These are phyloP conservation scores for Nepenthes gracilis DNA, from an alignment of 148 eudicot species.

Conservation along the genomic window DNA sequence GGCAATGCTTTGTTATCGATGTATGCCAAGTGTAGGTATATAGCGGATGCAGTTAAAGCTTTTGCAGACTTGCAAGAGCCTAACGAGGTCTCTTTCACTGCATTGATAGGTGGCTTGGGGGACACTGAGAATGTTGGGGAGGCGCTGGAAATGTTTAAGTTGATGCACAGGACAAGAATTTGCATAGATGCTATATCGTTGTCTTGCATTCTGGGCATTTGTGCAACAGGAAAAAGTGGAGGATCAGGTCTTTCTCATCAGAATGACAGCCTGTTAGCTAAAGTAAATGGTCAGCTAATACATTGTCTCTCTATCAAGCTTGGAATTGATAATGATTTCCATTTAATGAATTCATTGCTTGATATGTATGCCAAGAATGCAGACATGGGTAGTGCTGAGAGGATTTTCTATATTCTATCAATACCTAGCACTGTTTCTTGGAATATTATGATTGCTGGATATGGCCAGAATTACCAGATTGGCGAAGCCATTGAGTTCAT, in stretches of 20 bases:
- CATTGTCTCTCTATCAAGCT: constrained; percentile 39
- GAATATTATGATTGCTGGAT: constrained; percentile 73
- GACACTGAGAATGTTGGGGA: constrained; percentile 41
- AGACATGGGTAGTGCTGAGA: constrained; percentile 48
- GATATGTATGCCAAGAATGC: constrained; percentile 67
- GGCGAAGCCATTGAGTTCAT: constrained; percentile 42
- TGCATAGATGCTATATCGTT: constrained; percentile 49
- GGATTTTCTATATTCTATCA: constrained; percentile 27
- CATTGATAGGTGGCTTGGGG: constrained; percentile 52
- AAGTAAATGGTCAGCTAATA: constrained; percentile 29
- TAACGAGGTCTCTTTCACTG: constrained; percentile 80
- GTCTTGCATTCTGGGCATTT: constrained; percentile 56
- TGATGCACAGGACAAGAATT: constrained; percentile 35
- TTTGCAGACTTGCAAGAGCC: constrained; percentile 48
- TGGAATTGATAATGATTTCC: constrained; percentile 51
- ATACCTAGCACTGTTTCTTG: constrained; percentile 51
- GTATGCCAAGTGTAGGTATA: constrained; percentile 55
- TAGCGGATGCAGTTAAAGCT: constrained; percentile 34
- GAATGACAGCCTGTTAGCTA: constrained; percentile 18
- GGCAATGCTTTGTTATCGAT: constrained; percentile 61
- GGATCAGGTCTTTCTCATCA: constrained; percentile 8
- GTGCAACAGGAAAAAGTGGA: constrained; percentile 22
- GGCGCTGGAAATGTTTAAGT: constrained; percentile 44
- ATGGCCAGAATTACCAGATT: constrained; percentile 32
- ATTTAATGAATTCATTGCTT: constrained; percentile 57